Base-by-base conservation (phyloP, 495 filamentous ascomycete genomes). In the Penicillium angulare region DNA sequence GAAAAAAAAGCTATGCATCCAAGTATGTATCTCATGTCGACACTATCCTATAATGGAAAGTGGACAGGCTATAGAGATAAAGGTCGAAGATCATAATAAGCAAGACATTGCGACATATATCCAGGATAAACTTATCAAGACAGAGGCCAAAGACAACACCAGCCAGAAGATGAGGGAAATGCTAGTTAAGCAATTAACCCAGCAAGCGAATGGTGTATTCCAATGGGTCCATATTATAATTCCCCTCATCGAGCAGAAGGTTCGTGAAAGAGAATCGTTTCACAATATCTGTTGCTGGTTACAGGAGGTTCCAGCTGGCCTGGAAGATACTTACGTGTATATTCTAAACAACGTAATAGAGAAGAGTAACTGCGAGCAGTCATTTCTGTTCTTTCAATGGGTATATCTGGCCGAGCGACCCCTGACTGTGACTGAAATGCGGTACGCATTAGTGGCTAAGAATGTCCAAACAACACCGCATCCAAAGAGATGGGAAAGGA, bases 1-100 rank as follows among this genome's bases (percentile, higher is more conserved):
- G 22, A 9, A 23, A 29, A 48, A 45, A 16, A 31, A 35, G 21
- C 16, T 18, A 29, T 7, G 15, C 5, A n/a, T 48, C 7, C 34
- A 43, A 42, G 42, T 55, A 4, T 59, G 56, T 16, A 55, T 59
- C 21, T 52, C 52, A n/a, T 59, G 56, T 46, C 56, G 56, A 45
- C 56, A 59, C 32, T 59, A 59, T 21, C 36, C 36, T 18, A 40
- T 40, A 5, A 18, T 40, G 20, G 36, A 40, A 40, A 40, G 15
- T 40, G 36, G 5, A 7, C 36, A 15, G 15, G 36, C 36, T 40
- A 40, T 40, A 21, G 36, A 40, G 36, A 40, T 40, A 18, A 6
- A 40, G 6, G 36, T 40, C 20, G 36, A 40, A 40, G 36, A 40
- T 20, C 36, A 40, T 15, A 40, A 40, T 15, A 3, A 21, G 7